Base-by-base conservation (phyloP, 495 filamentous ascomycete genomes). In the Aspergillus avenaceus region DNA sequence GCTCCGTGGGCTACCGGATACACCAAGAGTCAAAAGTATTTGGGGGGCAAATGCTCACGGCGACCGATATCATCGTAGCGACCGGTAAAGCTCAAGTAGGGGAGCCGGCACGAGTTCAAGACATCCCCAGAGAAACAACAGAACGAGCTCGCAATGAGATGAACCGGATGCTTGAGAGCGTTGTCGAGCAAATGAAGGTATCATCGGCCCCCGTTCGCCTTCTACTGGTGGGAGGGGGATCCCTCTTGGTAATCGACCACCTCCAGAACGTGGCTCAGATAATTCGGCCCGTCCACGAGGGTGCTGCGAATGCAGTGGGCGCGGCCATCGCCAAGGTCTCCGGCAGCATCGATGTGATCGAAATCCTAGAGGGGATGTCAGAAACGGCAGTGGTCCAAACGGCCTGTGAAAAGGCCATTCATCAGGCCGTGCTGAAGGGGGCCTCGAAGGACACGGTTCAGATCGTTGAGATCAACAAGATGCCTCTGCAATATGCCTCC, bases 261-360 rank as follows among this genome's bases (percentile, higher is more conserved):
- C 25, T 62, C 1, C 13, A 43, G 41, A 42, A 52, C 8, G 55
- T 62, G 9, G 46, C 48, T 13, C 44, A 62, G 37, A 55, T 44
- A 31, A 49, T 62, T 9, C 55, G 53, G 19, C 57, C 60, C 5
- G 54, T 58, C 18, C 44, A 70, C 67, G 42, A 70, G 62, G 69
- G 65, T 25, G 71, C 76, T 8, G 79, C 78, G 4, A 82, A 82
- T 56, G 77, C 79, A 4, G 75, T 82, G 19, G 79, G 79, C 9
- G 78, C 79, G n/a, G 79, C 79, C 0, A 77, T 72, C 51, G 52
- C 75, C 12, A 71, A 74, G 47, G 75, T 81, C 18, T 71, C 70
- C 21, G 78, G 72, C 4, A 70, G 67, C 6, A 62, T 76, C 13
- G 75, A 78, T 53, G 62, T 71, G 16, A 68, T 78, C 36, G 62